Base-by-base conservation (phyloP, 768 basidiomycete genomes). In the Collybia sp. region DNA sequence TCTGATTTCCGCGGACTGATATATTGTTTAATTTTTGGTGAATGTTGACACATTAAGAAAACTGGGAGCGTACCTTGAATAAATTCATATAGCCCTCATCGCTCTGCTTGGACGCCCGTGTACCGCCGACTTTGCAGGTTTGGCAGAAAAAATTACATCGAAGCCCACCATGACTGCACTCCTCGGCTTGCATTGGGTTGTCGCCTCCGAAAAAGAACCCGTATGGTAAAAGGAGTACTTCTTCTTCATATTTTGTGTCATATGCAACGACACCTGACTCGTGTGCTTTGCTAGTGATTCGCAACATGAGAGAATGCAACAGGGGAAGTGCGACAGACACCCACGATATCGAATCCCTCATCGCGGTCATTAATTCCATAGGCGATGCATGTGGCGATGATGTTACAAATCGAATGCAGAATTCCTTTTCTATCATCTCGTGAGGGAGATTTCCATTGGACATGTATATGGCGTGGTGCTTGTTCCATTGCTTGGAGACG, bases 181-280 rank as follows among this genome's bases (percentile, higher is more conserved):
- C 53, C 31, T 69, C 62, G 0, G 66, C 58, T 16, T 67, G 68
- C 68, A 68, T 67, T 0, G 61, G 67, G 19, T 69, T 70, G 45
- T 70, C 58, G 1, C 63, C 54, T 0, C 53, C 40, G 8, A 63
- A 32, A 2, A 68, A 47, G 0, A 65, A 10, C 4, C 4, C 35
- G 17, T 37, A 37, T 3, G 35, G 35, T n/a, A 13, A 18, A 3
- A 37, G 35, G 13, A 43, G 0, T 19, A 33, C 35, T 56, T 45
- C 44, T n/a, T 49, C 48, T 15, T 49, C 45, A 0, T 25, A 33
- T 52, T 56, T 0, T 59, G 47, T 6, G 10, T 37, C 35, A 37
- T 37, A 37, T 37, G 35, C 35, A n/a, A 37, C 10, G 10, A 37
- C 17, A 6, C n/a, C n/a, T 4, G 13, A n/a, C 17, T 37, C 35